Evolutionary conservation across 73 alveolate genomes (phyloP).

Genomic region (Paramecium octaurelia): DNA sequence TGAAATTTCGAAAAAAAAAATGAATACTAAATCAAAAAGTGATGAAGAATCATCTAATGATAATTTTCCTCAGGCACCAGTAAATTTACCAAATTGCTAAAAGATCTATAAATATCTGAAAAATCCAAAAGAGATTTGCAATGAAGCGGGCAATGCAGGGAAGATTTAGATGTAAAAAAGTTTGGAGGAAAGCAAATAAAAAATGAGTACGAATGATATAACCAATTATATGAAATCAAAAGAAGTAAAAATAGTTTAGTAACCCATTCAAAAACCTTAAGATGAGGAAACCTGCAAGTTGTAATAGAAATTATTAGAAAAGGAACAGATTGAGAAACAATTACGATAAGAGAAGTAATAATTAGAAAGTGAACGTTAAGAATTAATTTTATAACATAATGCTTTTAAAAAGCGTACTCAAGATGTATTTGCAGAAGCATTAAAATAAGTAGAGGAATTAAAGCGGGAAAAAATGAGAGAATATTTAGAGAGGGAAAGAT

Average conservation of each 20-base stretch:
- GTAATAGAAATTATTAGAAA: neutral
- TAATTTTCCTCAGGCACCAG: neutral
- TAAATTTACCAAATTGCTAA: neutral
- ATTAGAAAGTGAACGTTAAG: neutral
- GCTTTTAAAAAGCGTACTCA: slow-evolving; percentile 12
- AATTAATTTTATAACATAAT: neutral
- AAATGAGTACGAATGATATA: neutral
- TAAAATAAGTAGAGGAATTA: slow-evolving; percentile 67
- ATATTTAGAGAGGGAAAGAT: slow-evolving; percentile 74
- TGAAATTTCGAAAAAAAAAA: neutral
- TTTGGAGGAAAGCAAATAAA: neutral
- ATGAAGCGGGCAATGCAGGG: neutral
- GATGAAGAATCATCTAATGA: slow-evolving; percentile 28
- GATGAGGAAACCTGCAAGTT: neutral
- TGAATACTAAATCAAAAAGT: neutral
- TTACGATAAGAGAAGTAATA: neutral
- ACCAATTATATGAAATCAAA: neutral
- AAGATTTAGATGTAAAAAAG: neutral
- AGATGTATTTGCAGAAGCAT: slow-evolving; percentile 25
- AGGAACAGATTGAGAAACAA: neutral
- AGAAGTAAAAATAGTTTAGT: neutral
- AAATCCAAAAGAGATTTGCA: neutral
- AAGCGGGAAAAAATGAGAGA: slow-evolving; percentile 74
- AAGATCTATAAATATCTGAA: neutral
- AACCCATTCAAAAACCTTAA: neutral